These are phyloP conservation scores for Antitrichia curtipendula DNA, from an alignment of 225 moss, liverwort and hornwort genomes.

Conservation along the genomic window DNA sequence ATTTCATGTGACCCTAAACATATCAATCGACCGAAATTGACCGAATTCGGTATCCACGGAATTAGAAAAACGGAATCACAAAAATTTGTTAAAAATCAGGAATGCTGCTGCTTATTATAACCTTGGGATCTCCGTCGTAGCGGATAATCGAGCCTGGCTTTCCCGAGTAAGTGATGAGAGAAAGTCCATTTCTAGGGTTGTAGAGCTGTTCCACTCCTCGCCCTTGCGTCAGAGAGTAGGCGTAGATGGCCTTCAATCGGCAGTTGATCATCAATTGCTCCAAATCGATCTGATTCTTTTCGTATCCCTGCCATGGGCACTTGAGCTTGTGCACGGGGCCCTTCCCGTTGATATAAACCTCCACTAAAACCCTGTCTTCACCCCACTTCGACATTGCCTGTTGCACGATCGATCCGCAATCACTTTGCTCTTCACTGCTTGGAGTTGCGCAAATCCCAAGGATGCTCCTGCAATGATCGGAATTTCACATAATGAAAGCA, in stretches of 20 bases:
- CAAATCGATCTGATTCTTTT: slow-evolving; percentile 33
- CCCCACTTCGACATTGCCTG: slow-evolving; percentile 37
- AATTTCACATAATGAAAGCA: background rate
- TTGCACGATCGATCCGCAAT: background rate
- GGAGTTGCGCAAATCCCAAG: background rate
- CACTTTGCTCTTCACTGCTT: background rate
- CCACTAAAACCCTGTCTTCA: slow-evolving; percentile 34
- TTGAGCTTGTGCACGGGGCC: slow-evolving; percentile 41
- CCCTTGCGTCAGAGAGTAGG: slow-evolving; percentile 26
- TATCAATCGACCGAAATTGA: background rate
- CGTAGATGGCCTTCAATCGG: slow-evolving; percentile 22
- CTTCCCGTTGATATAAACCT: slow-evolving; percentile 33
- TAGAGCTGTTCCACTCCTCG: slow-evolving; percentile 31
- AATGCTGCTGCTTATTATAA: background rate
- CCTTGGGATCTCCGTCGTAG: slow-evolving; percentile 43
- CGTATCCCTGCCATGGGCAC: slow-evolving; percentile 32
- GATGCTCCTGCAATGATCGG: background rate
- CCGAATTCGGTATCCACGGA: background rate
- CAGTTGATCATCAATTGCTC: slow-evolving; percentile 22
- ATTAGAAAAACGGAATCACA: background rate
- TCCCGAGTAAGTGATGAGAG: slow-evolving; percentile 22
- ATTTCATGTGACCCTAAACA: background rate
- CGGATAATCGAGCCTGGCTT: slow-evolving; percentile 32
- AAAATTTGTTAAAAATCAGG: background rate
- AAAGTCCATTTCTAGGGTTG: slow-evolving; percentile 35